Conservation (phyloP, 371 early-diverging fungal species). For the Circinella minor region DNA sequence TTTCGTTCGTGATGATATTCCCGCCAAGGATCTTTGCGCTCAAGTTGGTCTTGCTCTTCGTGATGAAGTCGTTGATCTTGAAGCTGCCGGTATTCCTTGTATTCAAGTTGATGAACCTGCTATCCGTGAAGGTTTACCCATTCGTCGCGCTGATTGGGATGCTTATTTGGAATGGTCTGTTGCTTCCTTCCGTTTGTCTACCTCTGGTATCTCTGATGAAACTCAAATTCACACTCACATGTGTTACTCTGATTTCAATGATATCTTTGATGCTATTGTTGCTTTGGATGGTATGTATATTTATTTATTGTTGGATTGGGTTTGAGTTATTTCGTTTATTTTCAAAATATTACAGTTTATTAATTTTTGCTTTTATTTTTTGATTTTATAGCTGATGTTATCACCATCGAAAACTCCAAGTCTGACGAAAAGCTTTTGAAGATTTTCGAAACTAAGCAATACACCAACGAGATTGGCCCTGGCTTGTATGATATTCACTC, state of each 20-base stretch:
- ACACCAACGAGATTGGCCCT: slow-evolving; percentile 93
- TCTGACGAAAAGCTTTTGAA: slow-evolving; percentile 92
- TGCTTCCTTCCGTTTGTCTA: slow-evolving; percentile 90
- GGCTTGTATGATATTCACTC: slow-evolving; percentile 97
- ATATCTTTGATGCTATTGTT: slow-evolving; percentile 92
- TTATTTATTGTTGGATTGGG: not conserved
- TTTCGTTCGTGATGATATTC: slow-evolving; percentile 96
- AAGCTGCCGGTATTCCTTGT: slow-evolving; percentile 88
- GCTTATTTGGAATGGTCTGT: slow-evolving; percentile 96
- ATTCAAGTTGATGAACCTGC: slow-evolving; percentile 99
- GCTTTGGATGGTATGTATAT: slow-evolving; percentile 68
- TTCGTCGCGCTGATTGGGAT: slow-evolving; percentile 87
- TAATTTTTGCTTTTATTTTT: not conserved
- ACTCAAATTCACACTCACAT: slow-evolving; percentile 98
- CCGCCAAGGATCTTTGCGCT: slow-evolving; percentile 79
- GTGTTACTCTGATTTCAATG: slow-evolving; percentile 98
- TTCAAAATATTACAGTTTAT: not conserved
- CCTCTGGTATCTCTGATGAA: slow-evolving; percentile 83
- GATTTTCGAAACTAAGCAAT: slow-evolving; percentile 84
- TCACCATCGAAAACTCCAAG: slow-evolving; percentile 97
- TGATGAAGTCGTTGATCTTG: slow-evolving; percentile 94
- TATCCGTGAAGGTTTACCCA: slow-evolving; percentile 97
- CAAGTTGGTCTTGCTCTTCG: slow-evolving; percentile 96
- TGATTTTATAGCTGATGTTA: slow-evolving; percentile 76
- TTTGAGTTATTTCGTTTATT: not conserved